Evolutionary conservation across 73 alveolate species (phyloP).

Genomic region (Paramecium caudatum): DNA sequence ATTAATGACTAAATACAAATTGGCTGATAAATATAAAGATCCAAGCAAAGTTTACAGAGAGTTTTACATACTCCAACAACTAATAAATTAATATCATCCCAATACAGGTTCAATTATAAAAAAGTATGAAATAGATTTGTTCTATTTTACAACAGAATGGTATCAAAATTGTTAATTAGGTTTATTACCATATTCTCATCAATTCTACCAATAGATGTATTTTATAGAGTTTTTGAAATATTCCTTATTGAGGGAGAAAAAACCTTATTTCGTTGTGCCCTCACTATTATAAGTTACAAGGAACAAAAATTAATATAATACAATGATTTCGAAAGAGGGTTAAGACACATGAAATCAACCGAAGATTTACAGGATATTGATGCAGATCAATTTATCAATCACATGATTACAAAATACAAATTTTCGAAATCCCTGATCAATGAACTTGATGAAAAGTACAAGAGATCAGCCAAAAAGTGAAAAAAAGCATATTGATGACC

Average conservation of each 20-base stretch:
- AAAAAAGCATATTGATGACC: too few species aligned
- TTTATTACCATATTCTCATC: slow-evolving; percentile 22
- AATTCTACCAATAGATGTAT: slow-evolving; percentile 32
- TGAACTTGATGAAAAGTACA: slow-evolving; percentile 21
- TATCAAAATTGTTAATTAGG: neutral
- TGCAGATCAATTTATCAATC: slow-evolving; percentile 10
- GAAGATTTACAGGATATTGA: neutral
- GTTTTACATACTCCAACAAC: slow-evolving; percentile 24
- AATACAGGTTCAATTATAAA: neutral
- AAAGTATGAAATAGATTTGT: slow-evolving; percentile 21
- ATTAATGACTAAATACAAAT: slow-evolving; percentile 50
- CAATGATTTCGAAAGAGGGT: neutral
- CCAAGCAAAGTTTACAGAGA: slow-evolving; percentile 32
- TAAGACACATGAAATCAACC: neutral
- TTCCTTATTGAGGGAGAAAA: slow-evolving; percentile 52
- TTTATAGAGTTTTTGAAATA: slow-evolving; percentile 66
- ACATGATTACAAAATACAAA: slow-evolving; percentile 10
- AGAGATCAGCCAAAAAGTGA: too few species aligned
- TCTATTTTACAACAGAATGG: slow-evolving; percentile 66
- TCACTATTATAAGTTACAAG: slow-evolving; percentile 8
- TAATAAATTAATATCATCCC: slow-evolving; percentile 1
- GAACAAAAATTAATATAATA: neutral
- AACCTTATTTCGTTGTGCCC: slow-evolving; percentile 57
- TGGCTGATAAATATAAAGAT: slow-evolving; percentile 36
- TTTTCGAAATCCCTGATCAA: neutral